Percentiles rank a stretch among this genome's conserved stretches.
Conservation (phyloP, 73 alveolate genomes). For the Paramecium bursaria region DNA sequence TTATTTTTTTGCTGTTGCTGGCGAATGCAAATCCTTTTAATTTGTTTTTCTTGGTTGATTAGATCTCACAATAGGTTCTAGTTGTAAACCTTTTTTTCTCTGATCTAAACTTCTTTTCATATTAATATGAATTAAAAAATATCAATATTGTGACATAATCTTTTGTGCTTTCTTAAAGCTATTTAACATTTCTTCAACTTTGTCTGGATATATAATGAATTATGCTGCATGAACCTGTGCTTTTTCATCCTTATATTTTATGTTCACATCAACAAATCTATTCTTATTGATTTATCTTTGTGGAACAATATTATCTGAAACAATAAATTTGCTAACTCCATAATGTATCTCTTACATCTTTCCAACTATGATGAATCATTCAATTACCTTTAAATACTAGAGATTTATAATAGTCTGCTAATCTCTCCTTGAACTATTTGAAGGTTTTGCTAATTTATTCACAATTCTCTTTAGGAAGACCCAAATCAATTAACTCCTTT, state of each 20-base stretch:
- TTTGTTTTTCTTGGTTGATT: too few relatives aligned
- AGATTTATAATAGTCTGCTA: not conserved
- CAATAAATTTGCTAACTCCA: slow-evolving; percentile 65
- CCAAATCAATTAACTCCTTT: slow-evolving; percentile 65
- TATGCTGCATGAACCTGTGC: slow-evolving; percentile 18
- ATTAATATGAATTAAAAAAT: not conserved
- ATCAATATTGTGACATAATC: slow-evolving; percentile 56
- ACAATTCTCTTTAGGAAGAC: slow-evolving; percentile 68
- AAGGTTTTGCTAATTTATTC: slow-evolving; percentile 65
- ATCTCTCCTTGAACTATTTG: slow-evolving; percentile 53
- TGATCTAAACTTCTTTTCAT: too few relatives aligned
- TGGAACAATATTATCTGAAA: slow-evolving; percentile 56
- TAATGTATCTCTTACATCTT: slow-evolving; percentile 42
- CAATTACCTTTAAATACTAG: slow-evolving; percentile 31
- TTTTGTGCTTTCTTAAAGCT: slow-evolving; percentile 61
- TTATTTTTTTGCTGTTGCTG: too few relatives aligned
- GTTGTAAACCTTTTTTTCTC: too few relatives aligned
- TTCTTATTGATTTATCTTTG: slow-evolving; percentile 36
- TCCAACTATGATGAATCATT: not conserved
- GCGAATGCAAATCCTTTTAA: too few relatives aligned
- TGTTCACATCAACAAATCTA: slow-evolving; percentile 36
- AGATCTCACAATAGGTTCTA: too few relatives aligned
- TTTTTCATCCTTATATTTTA: slow-evolving; percentile 43
- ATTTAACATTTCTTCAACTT: slow-evolving; percentile 39
- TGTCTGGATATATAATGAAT: slow-evolving; percentile 54